Evolutionary conservation across 2,329 filamentous ascomycete genomes (phyloP), one percentile per base, ranked within the genome.

Genomic region (Colletotrichum gigasporum): DNA sequence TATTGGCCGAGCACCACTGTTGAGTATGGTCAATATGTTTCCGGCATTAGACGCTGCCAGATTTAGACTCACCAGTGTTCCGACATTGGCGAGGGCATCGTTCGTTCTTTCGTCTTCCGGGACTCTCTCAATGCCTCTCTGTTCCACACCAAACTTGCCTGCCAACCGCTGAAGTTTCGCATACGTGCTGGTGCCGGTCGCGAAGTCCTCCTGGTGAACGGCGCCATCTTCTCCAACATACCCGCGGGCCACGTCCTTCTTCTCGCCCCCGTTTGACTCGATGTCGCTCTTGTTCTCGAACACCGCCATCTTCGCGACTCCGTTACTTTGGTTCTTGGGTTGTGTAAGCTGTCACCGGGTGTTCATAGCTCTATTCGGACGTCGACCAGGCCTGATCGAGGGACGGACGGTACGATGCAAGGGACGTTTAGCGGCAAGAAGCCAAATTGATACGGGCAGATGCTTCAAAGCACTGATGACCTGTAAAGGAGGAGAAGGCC

Each of bases 51-150:
- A n/a, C 20, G 30, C 28, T 24, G 53, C 28, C 41, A 18, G 24
- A 28, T 10, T 18, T 56, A 34, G 67, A 76, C 84, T 74, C 82
- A 92, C 90, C 87, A 93, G 86, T 24, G 90, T 93, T 52, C 88
- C 87, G 66, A 92, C 85, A 70, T 92, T 91, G 71, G 85, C 79
- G 75, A 91, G 83, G 22, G 85, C 87, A 34, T 79, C 85, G 74
- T 92, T 88, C 5, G 84, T 88, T 69, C 90, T 81, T 78, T 93
- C 91, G 70, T 90, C 82, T 56, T 87, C 86, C 0, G 90, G 90
- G 32, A 93, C 91, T 48, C 91, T 84, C 78, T 94, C 91, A 64
- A 94, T 92, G 56, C 91, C 91, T 72, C 91, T 81, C 78, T 91
- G 87, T 77, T 94, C 91, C 57, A 94, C 85, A 41, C 89, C 86